Conservation (phyloP, 148 eudicot species). For the Salicornia ramosissima region DNA sequence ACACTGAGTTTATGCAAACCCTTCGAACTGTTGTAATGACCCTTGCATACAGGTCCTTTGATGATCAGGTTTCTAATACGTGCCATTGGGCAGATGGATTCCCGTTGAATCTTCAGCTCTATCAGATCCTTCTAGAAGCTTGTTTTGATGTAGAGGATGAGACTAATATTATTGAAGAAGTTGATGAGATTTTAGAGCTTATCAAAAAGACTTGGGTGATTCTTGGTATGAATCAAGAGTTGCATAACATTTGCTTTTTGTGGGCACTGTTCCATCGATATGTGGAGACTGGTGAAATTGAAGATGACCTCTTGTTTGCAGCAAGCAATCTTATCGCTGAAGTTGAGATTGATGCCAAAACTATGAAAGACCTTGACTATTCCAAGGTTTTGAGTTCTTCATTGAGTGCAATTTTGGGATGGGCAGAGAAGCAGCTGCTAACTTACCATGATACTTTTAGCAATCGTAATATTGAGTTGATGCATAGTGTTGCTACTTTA, state of each 20-base stretch:
- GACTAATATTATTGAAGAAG: constrained; percentile 67
- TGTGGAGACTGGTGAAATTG: constrained; percentile 60
- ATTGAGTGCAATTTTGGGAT: constrained; percentile 49
- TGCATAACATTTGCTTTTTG: constrained; percentile 76
- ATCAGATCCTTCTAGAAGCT: constrained; percentile 71
- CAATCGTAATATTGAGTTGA: constrained; percentile 46
- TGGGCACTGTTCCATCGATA: constrained; percentile 78
- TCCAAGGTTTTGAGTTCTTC: constrained; percentile 52
- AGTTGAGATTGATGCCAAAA: constrained; percentile 64
- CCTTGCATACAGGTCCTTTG: constrained; percentile 75
- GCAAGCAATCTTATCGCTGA: constrained; percentile 61
- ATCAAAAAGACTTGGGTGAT: constrained; percentile 87
- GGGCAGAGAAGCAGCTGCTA: constrained; percentile 75
- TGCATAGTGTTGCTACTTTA: constrained; percentile 66
- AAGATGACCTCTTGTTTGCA: constrained; percentile 71
- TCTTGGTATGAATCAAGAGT: constrained; percentile 65
- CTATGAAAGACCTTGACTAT: constrained; percentile 44
- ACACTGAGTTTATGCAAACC: constrained; percentile 57
- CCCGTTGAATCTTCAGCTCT: constrained; percentile 73
- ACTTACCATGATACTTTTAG: constrained; percentile 72
- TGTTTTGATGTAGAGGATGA: constrained; percentile 79
- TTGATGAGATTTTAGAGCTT: constrained; percentile 83
- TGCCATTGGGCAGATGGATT: constrained; percentile 98
- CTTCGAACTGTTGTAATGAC: constrained; percentile 54
- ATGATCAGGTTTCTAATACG: constrained; percentile 50